Conservation (phyloP, 768 basidiomycete genomes). For the Pleurotus sapidus region DNA sequence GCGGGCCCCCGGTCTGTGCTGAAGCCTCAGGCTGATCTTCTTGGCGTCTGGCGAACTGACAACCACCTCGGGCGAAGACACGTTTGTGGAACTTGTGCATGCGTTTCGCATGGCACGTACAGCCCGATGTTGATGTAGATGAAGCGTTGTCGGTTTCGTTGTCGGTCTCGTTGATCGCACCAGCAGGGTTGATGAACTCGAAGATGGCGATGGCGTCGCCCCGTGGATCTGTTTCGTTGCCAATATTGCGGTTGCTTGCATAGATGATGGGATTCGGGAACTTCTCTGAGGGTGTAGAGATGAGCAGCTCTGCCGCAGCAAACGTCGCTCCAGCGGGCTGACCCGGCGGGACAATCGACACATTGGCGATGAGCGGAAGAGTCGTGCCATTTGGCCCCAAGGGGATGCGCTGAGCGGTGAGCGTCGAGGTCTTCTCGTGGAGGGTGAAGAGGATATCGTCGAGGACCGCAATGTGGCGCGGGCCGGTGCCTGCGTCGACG, state of each 20-base stretch:
- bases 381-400: conserved; percentile 46
- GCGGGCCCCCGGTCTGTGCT: conserved; percentile 7
- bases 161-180: conserved; percentile 8
- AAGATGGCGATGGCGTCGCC: conserved; percentile 62
- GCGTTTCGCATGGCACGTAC: conserved; percentile 9
- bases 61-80: neutral
- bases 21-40: neutral
- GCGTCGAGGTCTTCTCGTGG: conserved; percentile 49
- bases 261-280: conserved; percentile 52
- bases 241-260: conserved; percentile 55
- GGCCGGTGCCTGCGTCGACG: conserved; percentile 53
- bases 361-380: conserved; percentile 39
- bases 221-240: conserved; percentile 36
- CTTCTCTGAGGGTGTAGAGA: conserved; percentile 35
- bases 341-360: conserved; percentile 39
- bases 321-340: conserved; percentile 38
- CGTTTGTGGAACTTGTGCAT: conserved; percentile 14
- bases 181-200: conserved; percentile 28
- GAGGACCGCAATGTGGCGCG: conserved; percentile 52
- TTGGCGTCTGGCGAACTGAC: conserved; percentile 3
- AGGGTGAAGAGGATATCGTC: conserved; percentile 49
- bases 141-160: conserved; percentile 40
- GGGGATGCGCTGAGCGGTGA: conserved; percentile 50
- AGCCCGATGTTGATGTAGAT: conserved; percentile 49
- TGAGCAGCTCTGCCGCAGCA: conserved; percentile 52